These are phyloP conservation scores for Saccharomyces uvarum DNA, from an alignment of 1,139 yeast species.

Conservation along the genomic window DNA sequence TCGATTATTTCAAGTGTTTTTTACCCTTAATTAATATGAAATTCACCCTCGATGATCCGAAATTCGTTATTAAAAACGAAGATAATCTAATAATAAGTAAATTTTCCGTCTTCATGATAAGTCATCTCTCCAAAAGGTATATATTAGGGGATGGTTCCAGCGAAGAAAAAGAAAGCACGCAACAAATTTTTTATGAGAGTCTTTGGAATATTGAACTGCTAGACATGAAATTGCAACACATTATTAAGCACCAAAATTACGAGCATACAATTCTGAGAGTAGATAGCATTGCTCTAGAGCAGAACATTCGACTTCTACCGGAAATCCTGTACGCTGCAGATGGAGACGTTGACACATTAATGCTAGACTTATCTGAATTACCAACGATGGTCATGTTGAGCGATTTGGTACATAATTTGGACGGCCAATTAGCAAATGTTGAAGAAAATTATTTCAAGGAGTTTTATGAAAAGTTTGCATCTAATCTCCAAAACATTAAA, in stretches of 20 bases:
- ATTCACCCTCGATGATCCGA: conserved; percentile 30
- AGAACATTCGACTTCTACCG: conserved; percentile 25
- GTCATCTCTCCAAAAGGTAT: conserved; percentile 19
- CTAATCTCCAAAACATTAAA: conserved; percentile 38
- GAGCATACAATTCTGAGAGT: conserved; percentile 19
- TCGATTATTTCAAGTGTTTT: conserved; percentile 22
- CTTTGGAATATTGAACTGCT: conserved; percentile 20
- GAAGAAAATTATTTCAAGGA: conserved; percentile 27
- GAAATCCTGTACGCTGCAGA: conserved; percentile 10
- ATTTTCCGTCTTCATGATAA: conserved; percentile 19
- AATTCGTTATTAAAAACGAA: conserved; percentile 23
- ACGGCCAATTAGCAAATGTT: conserved; percentile 22
- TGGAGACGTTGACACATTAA: conserved; percentile 18
- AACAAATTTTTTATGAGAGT: conserved; percentile 17
- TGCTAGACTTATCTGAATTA: conserved; percentile 29
- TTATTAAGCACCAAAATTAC: conserved; percentile 14
- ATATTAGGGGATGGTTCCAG: conserved; percentile 1
- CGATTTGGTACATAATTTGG: conserved; percentile 23
- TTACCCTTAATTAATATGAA: conserved; percentile 28
- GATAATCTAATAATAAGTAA: conserved; percentile 19
- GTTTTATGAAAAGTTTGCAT: conserved; percentile 41
- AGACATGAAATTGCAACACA: conserved; percentile 18
- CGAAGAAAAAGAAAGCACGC: conserved; percentile 8
- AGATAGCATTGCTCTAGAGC: conserved; percentile 21
- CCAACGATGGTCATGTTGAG: conserved; percentile 33